phyloP scores from a whole-genome alignment of 352 stramenopile species.

The Blastocystis sp. region DNA sequence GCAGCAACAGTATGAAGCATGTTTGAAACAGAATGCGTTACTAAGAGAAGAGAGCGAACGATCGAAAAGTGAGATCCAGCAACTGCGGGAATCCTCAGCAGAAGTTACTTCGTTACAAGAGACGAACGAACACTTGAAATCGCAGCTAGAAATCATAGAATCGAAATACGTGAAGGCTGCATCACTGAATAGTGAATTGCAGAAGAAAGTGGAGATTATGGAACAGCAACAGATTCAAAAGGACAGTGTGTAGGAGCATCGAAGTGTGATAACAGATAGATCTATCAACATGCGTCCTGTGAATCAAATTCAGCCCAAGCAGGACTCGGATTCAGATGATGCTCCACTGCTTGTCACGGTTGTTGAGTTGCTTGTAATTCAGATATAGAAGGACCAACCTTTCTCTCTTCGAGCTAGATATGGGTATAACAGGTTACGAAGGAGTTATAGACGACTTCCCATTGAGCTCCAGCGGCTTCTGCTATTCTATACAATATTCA shows the following conservation, averaged over 20 bases:
- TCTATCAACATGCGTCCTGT: constrained; percentile 46
- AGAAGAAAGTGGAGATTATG: constrained; percentile 45
- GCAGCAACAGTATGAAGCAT: background rate
- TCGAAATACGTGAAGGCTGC: constrained; percentile 7
- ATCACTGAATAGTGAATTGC: background rate
- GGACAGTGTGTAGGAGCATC: background rate
- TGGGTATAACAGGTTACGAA: constrained; percentile 4
- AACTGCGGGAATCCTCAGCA: background rate
- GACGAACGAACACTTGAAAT: constrained; percentile 24
- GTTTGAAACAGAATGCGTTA: background rate
- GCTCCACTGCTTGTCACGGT: background rate
- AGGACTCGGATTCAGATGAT: constrained; percentile 6
- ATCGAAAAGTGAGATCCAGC: background rate
- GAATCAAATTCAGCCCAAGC: background rate
- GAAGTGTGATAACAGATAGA: background rate
- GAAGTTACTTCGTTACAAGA: background rate
- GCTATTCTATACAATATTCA: background rate
- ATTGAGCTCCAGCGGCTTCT: background rate
- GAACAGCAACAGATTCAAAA: constrained; percentile 41
- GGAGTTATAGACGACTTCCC: background rate
- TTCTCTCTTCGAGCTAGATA: background rate
- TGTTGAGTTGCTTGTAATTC: background rate
- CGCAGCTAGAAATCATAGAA: background rate
- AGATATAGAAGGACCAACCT: background rate
- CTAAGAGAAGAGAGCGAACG: background rate